A percentile compares a stretch with the other conserved stretches of the same genome.
phyloP scores from a whole-genome alignment of 2,329 filamentous ascomycete genomes.

The Neoascochyta sp. region DNA sequence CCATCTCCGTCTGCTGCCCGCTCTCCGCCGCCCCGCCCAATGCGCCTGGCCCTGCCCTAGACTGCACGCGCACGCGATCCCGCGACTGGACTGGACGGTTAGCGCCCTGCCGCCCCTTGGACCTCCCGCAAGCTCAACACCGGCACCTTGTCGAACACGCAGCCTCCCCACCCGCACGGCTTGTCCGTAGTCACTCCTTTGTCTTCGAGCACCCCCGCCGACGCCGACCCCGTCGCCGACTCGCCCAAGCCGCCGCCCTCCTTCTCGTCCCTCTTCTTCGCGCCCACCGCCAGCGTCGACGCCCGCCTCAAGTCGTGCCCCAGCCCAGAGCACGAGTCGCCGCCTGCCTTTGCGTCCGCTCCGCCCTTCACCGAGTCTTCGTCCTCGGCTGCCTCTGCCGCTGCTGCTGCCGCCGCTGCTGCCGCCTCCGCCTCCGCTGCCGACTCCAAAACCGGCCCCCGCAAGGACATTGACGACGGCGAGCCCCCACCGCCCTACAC shows the following conservation, averaged over 20 bases:
- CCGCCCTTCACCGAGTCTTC: slow-evolving; percentile 51
- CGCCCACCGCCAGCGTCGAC: slow-evolving; percentile 45
- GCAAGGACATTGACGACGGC: slow-evolving; percentile 71
- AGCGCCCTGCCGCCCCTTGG: slow-evolving; percentile 28
- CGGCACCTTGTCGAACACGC: slow-evolving; percentile 46
- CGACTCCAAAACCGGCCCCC: slow-evolving; percentile 72
- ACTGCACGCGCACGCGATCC: slow-evolving; percentile 23
- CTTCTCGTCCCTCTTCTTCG: slow-evolving; percentile 62
- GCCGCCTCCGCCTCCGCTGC: slow-evolving; percentile 80
- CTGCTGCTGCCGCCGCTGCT: slow-evolving; percentile 54
- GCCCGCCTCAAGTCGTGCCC: slow-evolving; percentile 47
- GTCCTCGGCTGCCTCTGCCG: slow-evolving; percentile 42
- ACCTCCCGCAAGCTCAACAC: slow-evolving; percentile 24
- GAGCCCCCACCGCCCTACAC: slow-evolving; percentile 96
- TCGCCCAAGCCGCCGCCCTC: slow-evolving; percentile 45
- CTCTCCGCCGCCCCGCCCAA: slow-evolving; percentile 15
- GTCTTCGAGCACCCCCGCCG: slow-evolving; percentile 18
- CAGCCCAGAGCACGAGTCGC: slow-evolving; percentile 33
- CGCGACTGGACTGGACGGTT: slow-evolving; percentile 18
- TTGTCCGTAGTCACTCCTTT: slow-evolving; percentile 47
- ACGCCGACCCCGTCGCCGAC: slow-evolving; percentile 20
- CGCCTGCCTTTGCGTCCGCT: slow-evolving; percentile 52
- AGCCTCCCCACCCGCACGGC: slow-evolving; percentile 40
- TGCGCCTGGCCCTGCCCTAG: slow-evolving; percentile 25
- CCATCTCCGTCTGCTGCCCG: slow-evolving; percentile 13